Evolutionary conservation across 2,329 filamentous ascomycete genomes (phyloP), one percentile per base, ranked within the genome.

Genomic region (Pseudogymnoascus verrucosus): DNA sequence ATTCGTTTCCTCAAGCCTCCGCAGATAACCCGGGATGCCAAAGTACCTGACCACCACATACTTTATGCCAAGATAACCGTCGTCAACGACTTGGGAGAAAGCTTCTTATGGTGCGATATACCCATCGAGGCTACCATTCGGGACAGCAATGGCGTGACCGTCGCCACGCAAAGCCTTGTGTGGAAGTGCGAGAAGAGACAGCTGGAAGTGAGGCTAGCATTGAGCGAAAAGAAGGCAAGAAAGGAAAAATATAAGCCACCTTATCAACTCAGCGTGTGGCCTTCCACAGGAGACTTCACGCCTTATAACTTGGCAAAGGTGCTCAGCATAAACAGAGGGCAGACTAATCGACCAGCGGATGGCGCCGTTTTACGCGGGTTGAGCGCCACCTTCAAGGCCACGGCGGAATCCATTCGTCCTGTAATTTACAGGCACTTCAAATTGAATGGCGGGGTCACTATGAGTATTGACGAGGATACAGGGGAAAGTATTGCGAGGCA

Each of bases 401-500:
- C 8, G 23, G 61, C 40, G 7, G 23, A 42, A 31, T 6, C 23
- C 11, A 60, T 39, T 37, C 23, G 4, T 12, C 26, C 44, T 23
- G 34, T 26, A 31, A 60, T 57, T 28, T 37, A 57, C 60, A 51
- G 63, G 6, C 8, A 34, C 10, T 60, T 62, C 26, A 39, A 23
- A 39, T 28, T 63, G 19, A 28, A 54, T 21, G 37, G 44, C 12
- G 59, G 36, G 11, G 37, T 21, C 16, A 54, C 65, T 16, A 63
- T 74, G 8, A 73, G 74, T 36, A 82, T 90, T 51, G 86, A 83
- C 78, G 88, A 90, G 71, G 88, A 90, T 69, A 88, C 85, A 0
- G 87, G 87, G 3, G 87, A 90, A 70, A 89, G 85, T 71, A 90
- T 90, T 69, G 88, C 88, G 5, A 78, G 86, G 44, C 88, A 90